phyloP scores from a whole-genome alignment of 441 rosid species.

The Euphorbia corollata region DNA sequence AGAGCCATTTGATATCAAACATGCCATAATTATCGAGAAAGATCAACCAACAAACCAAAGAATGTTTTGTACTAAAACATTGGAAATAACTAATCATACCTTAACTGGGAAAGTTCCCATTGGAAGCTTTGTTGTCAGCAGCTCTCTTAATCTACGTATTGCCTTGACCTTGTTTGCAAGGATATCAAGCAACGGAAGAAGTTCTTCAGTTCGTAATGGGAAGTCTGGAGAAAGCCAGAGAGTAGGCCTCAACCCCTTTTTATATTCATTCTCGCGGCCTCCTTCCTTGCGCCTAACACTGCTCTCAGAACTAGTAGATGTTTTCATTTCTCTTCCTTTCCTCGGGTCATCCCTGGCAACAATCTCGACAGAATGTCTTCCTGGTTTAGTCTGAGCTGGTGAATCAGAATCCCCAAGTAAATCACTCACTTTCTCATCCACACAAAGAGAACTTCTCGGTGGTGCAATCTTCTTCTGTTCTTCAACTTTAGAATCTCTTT shows the following conservation, averaged over 20 bases:
- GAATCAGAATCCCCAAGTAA: conserved; percentile 59
- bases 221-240: conserved; percentile 86
- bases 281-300: conserved; percentile 51
- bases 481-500: conserved; percentile 57
- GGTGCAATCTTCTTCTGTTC: conserved; percentile 50
- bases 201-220: conserved; percentile 83
- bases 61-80: conserved; percentile 1
- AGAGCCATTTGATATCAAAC: not conserved
- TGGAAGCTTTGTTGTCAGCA: conserved; percentile 91
- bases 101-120: conserved; percentile 90
- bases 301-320: conserved; percentile 40
- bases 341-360: conserved; percentile 49
- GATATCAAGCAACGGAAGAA: conserved; percentile 91
- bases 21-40: not conserved
- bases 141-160: conserved; percentile 86
- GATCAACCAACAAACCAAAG: not conserved
- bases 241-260: conserved; percentile 84
- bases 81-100: conserved; percentile 33
- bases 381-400: conserved; percentile 54
- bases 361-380: conserved; percentile 81
- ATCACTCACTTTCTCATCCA: conserved; percentile 81
- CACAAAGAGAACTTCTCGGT: conserved; percentile 76
- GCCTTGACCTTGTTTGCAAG: conserved; percentile 97
- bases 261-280: conserved; percentile 74
- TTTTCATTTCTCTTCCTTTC: conserved; percentile 51